Percentiles rank a stretch among this genome's conserved stretches.
Conservation (phyloP, 352 stramenopile genomes). For the Pythium aphanidermatum region DNA sequence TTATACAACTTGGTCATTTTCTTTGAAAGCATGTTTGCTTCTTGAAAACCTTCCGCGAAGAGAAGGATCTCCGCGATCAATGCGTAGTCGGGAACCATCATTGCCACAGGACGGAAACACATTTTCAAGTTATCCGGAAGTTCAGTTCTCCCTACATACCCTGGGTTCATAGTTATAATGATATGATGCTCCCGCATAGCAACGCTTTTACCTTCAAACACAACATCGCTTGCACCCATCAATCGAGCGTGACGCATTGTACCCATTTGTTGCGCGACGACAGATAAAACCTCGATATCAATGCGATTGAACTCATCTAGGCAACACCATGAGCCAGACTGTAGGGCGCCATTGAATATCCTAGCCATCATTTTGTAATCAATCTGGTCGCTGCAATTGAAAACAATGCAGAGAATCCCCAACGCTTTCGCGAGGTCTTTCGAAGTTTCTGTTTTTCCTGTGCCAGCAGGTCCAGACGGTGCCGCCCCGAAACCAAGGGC, state of each 20-base stretch:
- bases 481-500: constrained; percentile 84
- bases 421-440: constrained; percentile 92
- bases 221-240: constrained; percentile 23
- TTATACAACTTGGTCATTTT: constrained; percentile 81
- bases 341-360: constrained; percentile 77
- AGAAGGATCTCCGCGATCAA: constrained; percentile 84
- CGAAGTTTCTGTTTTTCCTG: constrained; percentile 93
- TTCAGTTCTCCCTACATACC: constrained; percentile 71
- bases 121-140: constrained; percentile 83
- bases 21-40: constrained; percentile 48
- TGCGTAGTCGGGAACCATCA: constrained; percentile 87
- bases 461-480: constrained; percentile 85
- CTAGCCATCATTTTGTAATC: constrained; percentile 87
- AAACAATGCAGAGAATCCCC: constrained; percentile 91
- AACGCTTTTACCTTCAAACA: constrained; percentile 54
- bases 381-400: constrained; percentile 96
- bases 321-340: constrained; percentile 78
- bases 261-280: constrained; percentile 85
- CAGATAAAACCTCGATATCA: constrained; percentile 82
- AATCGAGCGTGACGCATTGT: constrained; percentile 50
- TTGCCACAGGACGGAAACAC: constrained; percentile 78
- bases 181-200: constrained; percentile 64
- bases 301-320: constrained; percentile 91
- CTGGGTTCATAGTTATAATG: constrained; percentile 88
- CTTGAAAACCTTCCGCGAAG: constrained; percentile 74